Percentiles rank a stretch among this genome's conserved stretches.
Conservation (phyloP, 2,329 filamentous ascomycete genomes). For the Rhynchosporium agropyri region DNA sequence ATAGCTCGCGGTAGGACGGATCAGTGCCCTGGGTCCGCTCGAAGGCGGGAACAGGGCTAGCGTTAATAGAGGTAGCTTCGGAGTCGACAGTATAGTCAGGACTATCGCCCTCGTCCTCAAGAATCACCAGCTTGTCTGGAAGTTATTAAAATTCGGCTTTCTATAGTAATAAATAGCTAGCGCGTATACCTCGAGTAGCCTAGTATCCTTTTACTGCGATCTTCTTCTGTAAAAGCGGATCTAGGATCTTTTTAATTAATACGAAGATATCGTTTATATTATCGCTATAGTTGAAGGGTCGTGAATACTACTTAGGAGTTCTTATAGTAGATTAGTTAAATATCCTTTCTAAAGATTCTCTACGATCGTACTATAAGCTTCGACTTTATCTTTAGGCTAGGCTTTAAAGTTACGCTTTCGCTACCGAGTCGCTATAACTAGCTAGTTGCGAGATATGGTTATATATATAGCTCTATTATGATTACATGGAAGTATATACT, state of each 20-base stretch:
- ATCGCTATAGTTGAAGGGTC: constrained; percentile 1
- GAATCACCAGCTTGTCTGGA: constrained; percentile 17
- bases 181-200: constrained; percentile 16
- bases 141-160: constrained; percentile 14
- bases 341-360: constrained; percentile 5
- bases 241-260: constrained; percentile 12
- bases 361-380: constrained; percentile 6
- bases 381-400: neutral
- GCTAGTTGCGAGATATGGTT: neutral
- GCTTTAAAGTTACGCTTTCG: neutral
- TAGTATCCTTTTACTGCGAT: constrained; percentile 1
- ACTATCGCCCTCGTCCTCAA: constrained; percentile 12
- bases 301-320: constrained; percentile 3
- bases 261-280: constrained; percentile 11
- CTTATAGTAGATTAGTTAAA: constrained; percentile 11
- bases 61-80: neutral
- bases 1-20: constrained; percentile 7
- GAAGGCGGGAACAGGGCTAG: constrained; percentile 2
- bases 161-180: constrained; percentile 14
- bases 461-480: neutral
- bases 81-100: neutral
- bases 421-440: neutral
- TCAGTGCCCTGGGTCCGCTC: constrained; percentile 11
- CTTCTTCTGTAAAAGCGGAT: neutral
- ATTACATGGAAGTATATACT: neutral